These are phyloP conservation scores for Aspergillus terreus DNA, from an alignment of 2,329 filamentous ascomycete genomes.

Conservation along the genomic window DNA sequence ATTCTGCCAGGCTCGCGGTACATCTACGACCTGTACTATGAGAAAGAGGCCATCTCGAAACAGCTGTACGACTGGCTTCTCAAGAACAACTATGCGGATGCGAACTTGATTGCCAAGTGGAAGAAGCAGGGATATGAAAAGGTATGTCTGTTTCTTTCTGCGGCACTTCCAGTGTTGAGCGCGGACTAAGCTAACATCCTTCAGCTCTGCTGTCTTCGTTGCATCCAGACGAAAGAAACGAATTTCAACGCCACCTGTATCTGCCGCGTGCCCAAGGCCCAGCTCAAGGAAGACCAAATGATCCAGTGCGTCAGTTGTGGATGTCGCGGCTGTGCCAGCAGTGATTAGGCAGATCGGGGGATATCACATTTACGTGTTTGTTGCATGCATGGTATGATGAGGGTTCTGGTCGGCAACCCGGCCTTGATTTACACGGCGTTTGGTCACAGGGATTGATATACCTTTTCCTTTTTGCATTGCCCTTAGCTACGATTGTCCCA, in stretches of 20 bases:
- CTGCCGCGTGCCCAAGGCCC: slow-evolving; percentile 84
- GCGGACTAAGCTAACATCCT: not conserved
- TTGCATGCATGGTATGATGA: not conserved
- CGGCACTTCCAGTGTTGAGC: not conserved
- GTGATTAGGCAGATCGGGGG: slow-evolving; percentile 53
- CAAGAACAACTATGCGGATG: slow-evolving; percentile 94
- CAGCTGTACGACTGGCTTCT: slow-evolving; percentile 91
- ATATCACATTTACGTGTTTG: not conserved
- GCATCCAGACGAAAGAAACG: slow-evolving; percentile 99
- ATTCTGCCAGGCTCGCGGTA: slow-evolving; percentile 63
- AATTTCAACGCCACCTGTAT: slow-evolving; percentile 98
- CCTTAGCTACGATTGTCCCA: not conserved
- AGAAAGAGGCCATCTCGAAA: slow-evolving; percentile 92
- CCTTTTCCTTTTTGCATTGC: not conserved
- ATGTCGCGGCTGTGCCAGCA: slow-evolving; percentile 84
- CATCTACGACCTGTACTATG: slow-evolving; percentile 96
- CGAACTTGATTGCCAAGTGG: slow-evolving; percentile 97
- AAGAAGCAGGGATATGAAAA: slow-evolving; percentile 99
- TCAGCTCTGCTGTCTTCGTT: slow-evolving; percentile 87
- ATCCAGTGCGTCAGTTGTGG: slow-evolving; percentile 95
- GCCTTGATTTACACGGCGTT: slow-evolving; percentile 3
- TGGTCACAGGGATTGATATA: not conserved
- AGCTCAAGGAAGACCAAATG: slow-evolving; percentile 84
- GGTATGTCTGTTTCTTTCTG: slow-evolving; percentile 46
- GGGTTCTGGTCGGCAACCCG: not conserved